Evolutionary conservation across 352 stramenopile genomes (phyloP).

Genomic region (Phytophthora syringae): DNA sequence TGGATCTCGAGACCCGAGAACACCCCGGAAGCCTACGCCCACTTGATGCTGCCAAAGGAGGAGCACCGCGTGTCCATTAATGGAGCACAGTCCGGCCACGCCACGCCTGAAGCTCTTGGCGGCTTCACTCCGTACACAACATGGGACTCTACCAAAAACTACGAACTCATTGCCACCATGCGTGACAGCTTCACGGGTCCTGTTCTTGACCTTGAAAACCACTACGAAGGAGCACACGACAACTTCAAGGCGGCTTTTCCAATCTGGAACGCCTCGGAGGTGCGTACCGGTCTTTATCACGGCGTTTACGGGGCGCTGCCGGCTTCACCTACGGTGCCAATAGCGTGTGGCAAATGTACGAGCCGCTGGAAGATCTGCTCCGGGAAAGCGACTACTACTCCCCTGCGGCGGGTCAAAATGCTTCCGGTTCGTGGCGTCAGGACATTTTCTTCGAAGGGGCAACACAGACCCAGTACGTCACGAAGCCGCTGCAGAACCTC

Average conservation of each 20-base stretch:
- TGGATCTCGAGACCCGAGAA: constrained; percentile 14
- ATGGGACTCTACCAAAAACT: constrained; percentile 26
- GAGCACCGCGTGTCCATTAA: constrained; percentile 24
- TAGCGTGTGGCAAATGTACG: constrained; percentile 37
- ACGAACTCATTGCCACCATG: constrained; percentile 25
- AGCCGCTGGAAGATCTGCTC: constrained; percentile 15
- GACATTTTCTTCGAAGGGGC: constrained; percentile 26
- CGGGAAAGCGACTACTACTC: constrained; percentile 25
- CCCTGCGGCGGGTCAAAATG: constrained; percentile 18
- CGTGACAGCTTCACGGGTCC: constrained; percentile 19
- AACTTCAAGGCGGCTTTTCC: constrained; percentile 10
- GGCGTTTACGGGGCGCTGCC: constrained; percentile 24
- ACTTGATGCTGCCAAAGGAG: constrained; percentile 21
- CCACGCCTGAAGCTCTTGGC: not conserved
- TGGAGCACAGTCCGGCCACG: constrained; percentile 23
- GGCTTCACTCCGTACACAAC: constrained; percentile 5
- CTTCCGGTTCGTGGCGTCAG: constrained; percentile 23
- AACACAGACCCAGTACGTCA: constrained; percentile 22
- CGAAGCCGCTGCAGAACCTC: constrained; percentile 20
- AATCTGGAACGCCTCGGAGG: constrained; percentile 27
- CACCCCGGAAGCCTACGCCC: constrained; percentile 11
- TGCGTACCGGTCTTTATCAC: constrained; percentile 31
- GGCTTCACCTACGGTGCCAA: constrained; percentile 34
- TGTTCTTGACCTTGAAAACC: constrained; percentile 31
- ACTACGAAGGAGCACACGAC: constrained; percentile 27